Evolutionary conservation across 306 rosid genomes (phyloP).

Genomic region (Cotoneaster glaucophyllus): DNA sequence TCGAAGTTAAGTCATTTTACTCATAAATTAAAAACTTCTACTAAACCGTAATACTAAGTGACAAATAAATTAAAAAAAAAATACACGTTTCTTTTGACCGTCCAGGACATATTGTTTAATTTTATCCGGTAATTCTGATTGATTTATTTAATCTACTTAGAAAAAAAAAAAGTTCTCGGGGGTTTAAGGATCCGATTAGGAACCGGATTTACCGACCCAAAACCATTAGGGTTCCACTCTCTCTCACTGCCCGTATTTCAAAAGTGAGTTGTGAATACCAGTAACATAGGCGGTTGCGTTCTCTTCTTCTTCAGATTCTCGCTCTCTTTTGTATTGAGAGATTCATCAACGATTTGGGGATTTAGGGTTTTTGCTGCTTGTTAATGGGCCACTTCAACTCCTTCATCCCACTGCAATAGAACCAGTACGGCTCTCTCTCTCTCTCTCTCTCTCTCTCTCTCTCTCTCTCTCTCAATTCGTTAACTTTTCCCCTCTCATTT

Average conservation of each 20-base stretch:
- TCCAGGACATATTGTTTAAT: too few species aligned
- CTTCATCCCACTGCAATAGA: neutral
- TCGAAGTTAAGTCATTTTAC: rapidly evolving
- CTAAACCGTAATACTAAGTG: rapidly evolving
- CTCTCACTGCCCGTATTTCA: neutral
- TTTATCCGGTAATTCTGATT: too few species aligned
- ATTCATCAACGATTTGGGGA: neutral
- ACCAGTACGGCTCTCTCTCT: neutral
- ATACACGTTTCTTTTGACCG: too few species aligned
- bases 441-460: constrained; percentile 1
- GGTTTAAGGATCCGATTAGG: neutral
- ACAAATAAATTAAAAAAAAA: too few species aligned
- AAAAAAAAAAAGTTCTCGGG: too few species aligned
- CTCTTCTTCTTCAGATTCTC: neutral
- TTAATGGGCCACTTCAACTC: neutral
- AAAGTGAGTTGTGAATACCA: neutral
- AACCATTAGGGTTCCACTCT: neutral
- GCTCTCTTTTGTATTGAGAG: neutral
- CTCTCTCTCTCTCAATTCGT: neutral
- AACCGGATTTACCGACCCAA: neutral
- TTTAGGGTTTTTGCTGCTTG: neutral
- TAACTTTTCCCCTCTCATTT: neutral
- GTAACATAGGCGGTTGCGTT: neutral
- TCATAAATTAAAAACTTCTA: too few species aligned
- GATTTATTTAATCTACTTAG: too few species aligned